Base-by-base conservation (phyloP, 495 filamentous ascomycete species). In the Pyronema omphalodes region DNA sequence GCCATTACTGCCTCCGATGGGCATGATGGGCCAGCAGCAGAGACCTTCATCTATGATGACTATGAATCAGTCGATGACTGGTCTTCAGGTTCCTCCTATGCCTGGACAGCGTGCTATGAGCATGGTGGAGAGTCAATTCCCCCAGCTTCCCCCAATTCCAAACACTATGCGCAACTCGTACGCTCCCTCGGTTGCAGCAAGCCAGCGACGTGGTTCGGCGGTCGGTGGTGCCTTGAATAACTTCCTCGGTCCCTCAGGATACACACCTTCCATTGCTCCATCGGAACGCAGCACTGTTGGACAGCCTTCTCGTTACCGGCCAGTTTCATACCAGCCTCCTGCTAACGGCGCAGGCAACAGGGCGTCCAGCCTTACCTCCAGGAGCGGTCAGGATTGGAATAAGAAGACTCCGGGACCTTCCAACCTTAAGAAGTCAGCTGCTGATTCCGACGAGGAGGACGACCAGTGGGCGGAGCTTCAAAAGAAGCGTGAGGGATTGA, bases 251-350 rank as follows among this genome's bases (percentile, higher is more conserved):
- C 9, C 63, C 39, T 59, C 61, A 50, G 74, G 76, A 15, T 86
- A 86, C 64, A 72, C 81, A 0, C 71, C 82, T 3, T 84, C 80
- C 3, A 89, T 96, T 53, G 88, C 91, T 4, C 93, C 91, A 4
- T 93, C 84, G 0, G 91, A 98, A 69, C 81, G 91, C 48, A 94
- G 86, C 69, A 96, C 87, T 65, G 74, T 95, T 54, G 93, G 91
- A 3, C 70, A 89, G 47, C 84, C 89, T 19, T 79, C 85, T 37
- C 80, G 91, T n/a, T 98, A 98, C 68, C 79, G 93, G 11, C 88
- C 93, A 0, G 88, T 98, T 0, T 88, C 85, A 33, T 73, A 77
- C 54, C 58, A 67, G 37, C 68, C 71, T 33, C 58, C 60, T 41
- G 63, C 55, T 18, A 59, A 58, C 18, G 60, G 64, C 57, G 63